Conservation (phyloP, 179 eudicot species). For the Pouteria campechiana region DNA sequence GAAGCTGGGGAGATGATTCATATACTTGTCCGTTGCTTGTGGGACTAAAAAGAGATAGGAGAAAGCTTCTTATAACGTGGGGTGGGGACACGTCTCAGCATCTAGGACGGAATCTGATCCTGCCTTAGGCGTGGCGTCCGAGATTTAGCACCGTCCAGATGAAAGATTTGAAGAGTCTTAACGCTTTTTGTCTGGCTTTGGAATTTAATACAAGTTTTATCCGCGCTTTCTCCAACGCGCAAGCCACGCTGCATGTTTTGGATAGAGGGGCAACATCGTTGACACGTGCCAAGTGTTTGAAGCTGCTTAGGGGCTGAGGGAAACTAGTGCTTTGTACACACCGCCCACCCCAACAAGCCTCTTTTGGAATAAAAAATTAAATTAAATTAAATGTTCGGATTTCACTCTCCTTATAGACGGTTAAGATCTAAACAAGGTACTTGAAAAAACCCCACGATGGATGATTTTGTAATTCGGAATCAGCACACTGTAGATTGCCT, state of each 20-base stretch:
- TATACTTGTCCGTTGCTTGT: not conserved
- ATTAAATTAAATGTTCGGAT: no score
- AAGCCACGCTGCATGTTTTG: conserved; percentile 7
- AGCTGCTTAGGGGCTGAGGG: no score
- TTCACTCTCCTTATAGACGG: no score
- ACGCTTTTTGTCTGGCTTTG: not conserved
- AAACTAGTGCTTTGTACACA: no score
- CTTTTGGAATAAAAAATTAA: no score
- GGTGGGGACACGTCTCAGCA: conserved; percentile 22
- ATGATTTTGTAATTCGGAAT: no score
- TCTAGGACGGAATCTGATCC: conserved; percentile 26
- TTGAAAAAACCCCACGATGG: no score
- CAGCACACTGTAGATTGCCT: no score
- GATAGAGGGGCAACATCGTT: conserved; percentile 8
- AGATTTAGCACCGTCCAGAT: conserved; percentile 33
- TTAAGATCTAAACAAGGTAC: no score
- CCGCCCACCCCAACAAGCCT: no score
- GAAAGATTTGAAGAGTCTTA: not conserved
- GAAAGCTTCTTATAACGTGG: no score
- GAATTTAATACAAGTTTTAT: not conserved
- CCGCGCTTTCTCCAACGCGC: conserved; percentile 4
- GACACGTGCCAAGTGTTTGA: no score
- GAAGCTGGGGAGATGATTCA: conserved; percentile 42
- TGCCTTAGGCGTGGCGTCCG: conserved; percentile 25
- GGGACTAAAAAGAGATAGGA: not conserved